Conservation (phyloP, 164 flowering plant genomes). For the Protea cynaroides region DNA sequence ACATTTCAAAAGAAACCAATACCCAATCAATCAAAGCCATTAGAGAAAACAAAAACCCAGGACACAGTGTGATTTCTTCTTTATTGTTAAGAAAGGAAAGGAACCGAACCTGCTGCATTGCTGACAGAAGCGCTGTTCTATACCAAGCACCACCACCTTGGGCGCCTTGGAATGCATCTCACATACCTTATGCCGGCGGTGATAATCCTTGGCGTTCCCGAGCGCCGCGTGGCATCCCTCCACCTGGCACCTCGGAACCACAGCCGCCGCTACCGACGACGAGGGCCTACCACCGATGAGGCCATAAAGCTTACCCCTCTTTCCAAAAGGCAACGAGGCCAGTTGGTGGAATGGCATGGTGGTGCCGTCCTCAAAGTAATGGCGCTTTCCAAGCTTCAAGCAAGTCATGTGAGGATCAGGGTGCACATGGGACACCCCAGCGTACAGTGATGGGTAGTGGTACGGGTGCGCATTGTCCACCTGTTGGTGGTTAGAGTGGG, state of each 20-base stretch:
- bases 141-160: slow-evolving; percentile 9
- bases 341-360: slow-evolving; percentile 15
- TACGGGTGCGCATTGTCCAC: background rate
- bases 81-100: background rate
- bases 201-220: slow-evolving; percentile 11
- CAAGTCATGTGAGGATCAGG: slow-evolving; percentile 52
- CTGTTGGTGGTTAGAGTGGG: background rate
- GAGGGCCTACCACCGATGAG: background rate
- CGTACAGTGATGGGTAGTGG: slow-evolving; percentile 12
- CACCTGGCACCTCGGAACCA: slow-evolving; percentile 11
- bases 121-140: slow-evolving; percentile 18
- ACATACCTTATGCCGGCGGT: slow-evolving; percentile 16
- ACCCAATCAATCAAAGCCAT: background rate
- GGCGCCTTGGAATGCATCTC: slow-evolving; percentile 16
- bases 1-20: background rate
- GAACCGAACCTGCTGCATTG: slow-evolving; percentile 17
- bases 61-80: background rate
- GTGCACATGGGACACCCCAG: slow-evolving; percentile 15
- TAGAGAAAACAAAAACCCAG: background rate
- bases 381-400: slow-evolving; percentile 64
- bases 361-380: slow-evolving; percentile 43
- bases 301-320: slow-evolving; percentile 32
- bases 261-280: background rate
- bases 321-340: slow-evolving; percentile 20
- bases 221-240: slow-evolving; percentile 10